Base-by-base conservation (phyloP, 306 rosid genomes). In the Malus orientalis region DNA sequence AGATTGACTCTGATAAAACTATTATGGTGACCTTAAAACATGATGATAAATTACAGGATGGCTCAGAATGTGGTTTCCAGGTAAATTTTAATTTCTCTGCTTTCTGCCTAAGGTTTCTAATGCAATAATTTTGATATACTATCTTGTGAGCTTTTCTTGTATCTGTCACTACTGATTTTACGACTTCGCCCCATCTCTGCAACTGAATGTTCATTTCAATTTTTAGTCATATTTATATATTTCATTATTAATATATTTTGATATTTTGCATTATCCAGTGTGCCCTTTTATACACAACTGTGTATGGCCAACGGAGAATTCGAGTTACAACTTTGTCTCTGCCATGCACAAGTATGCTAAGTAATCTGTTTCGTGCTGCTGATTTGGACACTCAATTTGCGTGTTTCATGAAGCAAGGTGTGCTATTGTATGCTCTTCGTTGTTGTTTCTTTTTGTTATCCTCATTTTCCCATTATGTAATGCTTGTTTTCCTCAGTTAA, bases 1-100 rank as follows among this genome's bases (percentile, higher is more conserved):
- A 95, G 99, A 90, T 95, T 85, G 99, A 95, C 83, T 95, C 96
- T 80, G 99, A 95, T 88, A 95, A 95, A 81, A 88, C 91, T 80
- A 84, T 95, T 77, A 86, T 95, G 97, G 97, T 90, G 70, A 83
- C 92, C 62, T 78, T 95, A 82, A 95, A 95, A 81, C 97, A 95
- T 11, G 99, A 95, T 74, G 99, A 95, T 78, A 95, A 92, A 86
- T 88, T 95, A 80, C 97, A 89, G 85, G 99, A 95, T 83, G 99
- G 99, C 75, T 85, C 97, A 61, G 99, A 95, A 83, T 95, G 97
- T 85, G 81, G 96, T 79, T 90, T 95, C 86, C 99, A 95, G 99
- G 99, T 92, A 90, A 53, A 51, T 64, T 51, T 49, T 53, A 73
- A 73, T 55, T 81, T 82, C 54, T 73, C 65, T 81, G 75, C 57